Base-by-base conservation (phyloP, 164 flowering plant species). In the Liriodendron chinense region DNA sequence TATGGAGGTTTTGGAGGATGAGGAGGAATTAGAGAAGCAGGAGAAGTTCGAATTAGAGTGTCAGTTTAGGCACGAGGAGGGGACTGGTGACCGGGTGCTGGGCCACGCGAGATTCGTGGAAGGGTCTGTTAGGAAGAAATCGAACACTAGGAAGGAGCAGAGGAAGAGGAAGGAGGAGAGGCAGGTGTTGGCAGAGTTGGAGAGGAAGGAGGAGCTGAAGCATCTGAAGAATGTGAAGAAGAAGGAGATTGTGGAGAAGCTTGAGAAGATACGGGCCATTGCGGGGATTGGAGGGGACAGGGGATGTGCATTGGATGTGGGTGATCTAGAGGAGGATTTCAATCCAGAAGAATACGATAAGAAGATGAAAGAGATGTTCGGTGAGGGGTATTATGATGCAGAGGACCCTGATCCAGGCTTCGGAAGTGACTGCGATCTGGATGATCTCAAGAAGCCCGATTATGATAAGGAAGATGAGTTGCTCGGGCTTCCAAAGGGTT, bases 221-320 rank as follows among this genome's bases (percentile, higher is more conserved):
- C 93, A 84, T 69, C 75, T 96, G 89, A 94, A 96, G 88, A 94
- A 92, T 71, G 80, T 96, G 86, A 96, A 94, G 86, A 96, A 85
- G 87, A 82, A 92, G 80, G 98, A 96, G 82, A 90, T 89, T 9
- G 71, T 85, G 72, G 91, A 91, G 76, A 94, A 85, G 84, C 81
- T 94, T 73, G 78, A 81, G 62, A 91, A 88, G 85, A 86, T 93
- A 47, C 78, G 80, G 78, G 84, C 82, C 50, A 82, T 84, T 64
- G 98, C 96, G 0, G 99, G 99, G 20, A 79, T 92, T 71, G 76
- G 74, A 10, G 87, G 78, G 18, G 88, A 74, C 3, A 85, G 77
- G 48, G 82, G 28, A 43, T 83, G 79, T 50, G 70, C 76, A 0
- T 78, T 95, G 66, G 73, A 81, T 66, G 80, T 69, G 49, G 84